Conservation (phyloP, 2,329 filamentous ascomycete species). For the Aureobasidium lini region DNA sequence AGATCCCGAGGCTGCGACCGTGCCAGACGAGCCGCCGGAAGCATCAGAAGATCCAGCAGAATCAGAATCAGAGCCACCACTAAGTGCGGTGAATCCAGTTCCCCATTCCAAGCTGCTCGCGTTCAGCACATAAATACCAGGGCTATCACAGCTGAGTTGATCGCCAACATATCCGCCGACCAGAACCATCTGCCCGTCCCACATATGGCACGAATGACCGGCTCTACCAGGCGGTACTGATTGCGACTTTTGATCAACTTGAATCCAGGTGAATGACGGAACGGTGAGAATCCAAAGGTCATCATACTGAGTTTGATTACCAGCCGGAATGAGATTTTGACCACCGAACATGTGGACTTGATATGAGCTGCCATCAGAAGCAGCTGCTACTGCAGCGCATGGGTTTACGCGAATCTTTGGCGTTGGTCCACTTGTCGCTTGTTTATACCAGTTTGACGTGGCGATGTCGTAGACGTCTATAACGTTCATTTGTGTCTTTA, state of each 20-base stretch:
- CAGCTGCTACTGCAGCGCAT: slow-evolving; percentile 67
- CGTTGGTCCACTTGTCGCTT: slow-evolving; percentile 54
- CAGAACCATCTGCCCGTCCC: slow-evolving; percentile 73
- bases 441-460: slow-evolving; percentile 63
- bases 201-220: slow-evolving; percentile 69
- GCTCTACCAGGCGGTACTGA: slow-evolving; percentile 51
- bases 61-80: slow-evolving; percentile 45
- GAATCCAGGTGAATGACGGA: slow-evolving; percentile 73
- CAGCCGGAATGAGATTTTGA: slow-evolving; percentile 61
- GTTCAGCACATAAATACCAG: slow-evolving; percentile 71
- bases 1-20: slow-evolving; percentile 12
- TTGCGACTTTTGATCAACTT: slow-evolving; percentile 48
- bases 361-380: slow-evolving; percentile 58
- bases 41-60: slow-evolving; percentile 21
- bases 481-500: slow-evolving; percentile 58
- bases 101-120: slow-evolving; percentile 63
- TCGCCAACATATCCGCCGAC: slow-evolving; percentile 63
- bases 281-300: slow-evolving; percentile 76
- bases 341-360: slow-evolving; percentile 75
- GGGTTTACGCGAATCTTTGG: slow-evolving; percentile 55
- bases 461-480: slow-evolving; percentile 78
- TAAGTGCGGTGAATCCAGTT: slow-evolving; percentile 58
- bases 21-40: slow-evolving; percentile 12
- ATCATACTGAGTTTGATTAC: slow-evolving; percentile 52
- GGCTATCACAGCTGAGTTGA: slow-evolving; percentile 56